Conservation (phyloP, 2,329 filamentous ascomycete species). For the Fonsecaea pedrosoi region DNA sequence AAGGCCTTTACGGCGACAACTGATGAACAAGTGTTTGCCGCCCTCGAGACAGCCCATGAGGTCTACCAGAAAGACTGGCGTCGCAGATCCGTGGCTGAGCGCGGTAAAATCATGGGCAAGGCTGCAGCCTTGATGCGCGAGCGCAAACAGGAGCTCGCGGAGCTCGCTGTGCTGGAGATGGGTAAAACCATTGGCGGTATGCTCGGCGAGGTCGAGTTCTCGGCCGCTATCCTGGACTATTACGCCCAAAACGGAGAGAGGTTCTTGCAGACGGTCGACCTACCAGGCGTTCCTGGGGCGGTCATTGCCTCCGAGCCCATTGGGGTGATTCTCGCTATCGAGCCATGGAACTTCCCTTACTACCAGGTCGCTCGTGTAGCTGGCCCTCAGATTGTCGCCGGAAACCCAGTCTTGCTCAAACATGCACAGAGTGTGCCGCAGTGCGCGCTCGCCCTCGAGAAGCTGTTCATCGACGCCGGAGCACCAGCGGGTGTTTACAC, state of each 20-base stretch:
- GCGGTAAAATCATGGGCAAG: slow-evolving; percentile 1
- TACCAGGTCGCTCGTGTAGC: slow-evolving; percentile 11
- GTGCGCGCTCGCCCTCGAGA: slow-evolving; percentile 7
- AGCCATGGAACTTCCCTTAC: slow-evolving; percentile 14
- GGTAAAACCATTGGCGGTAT: slow-evolving; percentile 6
- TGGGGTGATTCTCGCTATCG: slow-evolving; percentile 13
- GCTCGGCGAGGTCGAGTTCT: slow-evolving; percentile 4
- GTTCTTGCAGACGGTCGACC: neutral
- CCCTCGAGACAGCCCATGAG: slow-evolving; percentile 8
- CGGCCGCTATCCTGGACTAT: slow-evolving; percentile 10
- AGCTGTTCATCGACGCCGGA: slow-evolving; percentile 8
- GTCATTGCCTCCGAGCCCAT: slow-evolving; percentile 10
- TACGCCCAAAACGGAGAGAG: slow-evolving; percentile 11
- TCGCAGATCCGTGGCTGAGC: slow-evolving; percentile 4
- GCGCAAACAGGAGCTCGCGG: neutral
- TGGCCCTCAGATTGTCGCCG: slow-evolving; percentile 12
- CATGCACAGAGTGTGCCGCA: slow-evolving; percentile 14
- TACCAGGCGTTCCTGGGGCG: neutral
- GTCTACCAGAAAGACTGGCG: slow-evolving; percentile 16
- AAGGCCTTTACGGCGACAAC: slow-evolving; percentile 11
- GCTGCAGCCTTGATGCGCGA: slow-evolving; percentile 8
- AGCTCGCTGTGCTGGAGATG: slow-evolving; percentile 10
- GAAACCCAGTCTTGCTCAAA: slow-evolving; percentile 15
- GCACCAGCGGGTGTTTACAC: slow-evolving; percentile 14
- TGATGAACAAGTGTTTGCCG: slow-evolving; percentile 8